Evolutionary conservation across 768 basidiomycete species (phyloP), one percentile per base, ranked within the genome.

Genomic region (Pleurotus djamor): DNA sequence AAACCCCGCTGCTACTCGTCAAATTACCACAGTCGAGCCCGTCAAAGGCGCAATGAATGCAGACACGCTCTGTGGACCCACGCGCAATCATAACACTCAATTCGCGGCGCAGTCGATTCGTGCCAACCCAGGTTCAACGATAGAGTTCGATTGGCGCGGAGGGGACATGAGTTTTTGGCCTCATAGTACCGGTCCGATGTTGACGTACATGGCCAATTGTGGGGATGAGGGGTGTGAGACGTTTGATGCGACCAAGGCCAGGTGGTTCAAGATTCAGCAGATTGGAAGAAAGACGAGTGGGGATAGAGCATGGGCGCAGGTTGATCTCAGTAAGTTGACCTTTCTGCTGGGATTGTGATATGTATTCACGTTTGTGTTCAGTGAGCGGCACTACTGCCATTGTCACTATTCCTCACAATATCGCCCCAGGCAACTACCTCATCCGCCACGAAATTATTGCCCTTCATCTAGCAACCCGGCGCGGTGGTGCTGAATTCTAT

Each of bases 381-480:
- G 81, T 79, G 72, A 62, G 69, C 5, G 81, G 84, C 7, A 64
- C 57, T 2, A 68, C 76, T 2, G 77, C 78, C 0, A 74, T 67
- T 12, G 71, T 81, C 1, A 76, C 71, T 0, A 65, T 87, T 49
- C 86, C 86, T 1, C 61, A 70, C 16, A 80, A 79, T 48, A 68
- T 93, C 57, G 77, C 83, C 2, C 72, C 87, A 2, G 91, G 91
- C 4, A 83, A 87, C 64, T 92, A 92, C 69, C 76, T 93, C 60
- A 69, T 92, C 67, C 88, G 91, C 1, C 86, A 91, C 69, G 91
- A 93, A 68, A 87, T 92, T 70, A 86, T 92, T 68, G 86, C 87
- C 8, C 82, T 92, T 12, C 91, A 92, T 66, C 78, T 86, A 48
- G 90, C 80, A 5, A 76, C 67, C n/a, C 63, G 66, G 2, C 8